Evolutionary conservation across 2,329 filamentous ascomycete species (phyloP), one percentile per base, ranked within the genome.

Genomic region (Verticillium nonalfalfae): DNA sequence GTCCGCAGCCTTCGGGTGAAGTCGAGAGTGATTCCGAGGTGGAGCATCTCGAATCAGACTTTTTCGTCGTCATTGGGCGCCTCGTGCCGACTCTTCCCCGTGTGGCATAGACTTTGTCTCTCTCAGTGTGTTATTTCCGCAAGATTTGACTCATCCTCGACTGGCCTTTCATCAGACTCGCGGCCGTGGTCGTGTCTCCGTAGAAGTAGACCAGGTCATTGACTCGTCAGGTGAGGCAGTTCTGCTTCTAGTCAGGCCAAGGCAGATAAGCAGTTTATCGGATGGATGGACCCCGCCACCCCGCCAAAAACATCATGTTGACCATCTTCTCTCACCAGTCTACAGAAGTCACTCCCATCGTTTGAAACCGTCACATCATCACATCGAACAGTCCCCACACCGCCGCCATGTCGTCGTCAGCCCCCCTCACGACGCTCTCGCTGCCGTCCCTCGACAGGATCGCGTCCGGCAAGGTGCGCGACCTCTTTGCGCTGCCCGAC

Each of bases 401-500:
- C 52, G 9, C 35, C 13, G 5, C 38, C 38, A 58, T 58, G 57
- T 45, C 57, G 21, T 38, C 36, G 70, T 21, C n/a, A 5, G 45
- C 45, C 45, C 72, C 36, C 66, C 70, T 14, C 52, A 63, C 64
- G 13, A 61, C 63, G 21, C 58, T 66, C 60, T 55, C 61, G 58
- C 38, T 66, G 45, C 61, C 64, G 52, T 60, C 63, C 54, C 61
- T 66, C 36, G 61, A 65, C 60, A 65, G 62, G 60, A 60, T 72
- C 57, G 70, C 71, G 40, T 72, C 73, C 39, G 79, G 81, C 68
- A 96, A 96, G 78, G 92, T 96, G 33, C 86, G 91, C 70, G 90
- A 96, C 71, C 83, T 96, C 40, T 96, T 91, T 74, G 81, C 85
- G 64, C 78, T 96, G 60, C 85, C 91, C 72, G 78, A 85, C 61